Percentiles rank a stretch among this genome's conserved stretches.
phyloP scores from a whole-genome alignment of 371 early-diverging fungal species.

The Mucor irregularis region DNA sequence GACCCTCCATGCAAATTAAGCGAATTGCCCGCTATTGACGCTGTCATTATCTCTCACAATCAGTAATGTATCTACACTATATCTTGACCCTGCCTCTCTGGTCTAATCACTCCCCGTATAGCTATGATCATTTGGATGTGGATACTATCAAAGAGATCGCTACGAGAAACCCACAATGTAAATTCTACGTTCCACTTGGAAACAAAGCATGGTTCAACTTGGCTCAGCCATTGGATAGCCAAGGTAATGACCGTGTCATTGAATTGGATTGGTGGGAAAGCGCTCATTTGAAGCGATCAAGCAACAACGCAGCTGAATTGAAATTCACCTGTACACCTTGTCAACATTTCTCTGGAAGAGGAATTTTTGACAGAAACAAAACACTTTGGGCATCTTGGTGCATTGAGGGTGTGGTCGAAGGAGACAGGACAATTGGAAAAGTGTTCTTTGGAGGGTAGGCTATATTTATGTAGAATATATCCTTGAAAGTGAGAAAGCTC shows the following conservation, averaged over 20 bases:
- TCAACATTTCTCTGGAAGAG: constrained; percentile 78
- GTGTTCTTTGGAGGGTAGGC: constrained; percentile 70
- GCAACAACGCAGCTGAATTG: constrained; percentile 10
- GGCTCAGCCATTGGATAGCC: constrained; percentile 18
- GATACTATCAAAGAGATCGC: constrained; percentile 53
- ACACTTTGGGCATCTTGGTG: constrained; percentile 82
- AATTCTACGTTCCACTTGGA: constrained; percentile 76
- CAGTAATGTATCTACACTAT: too few species aligned
- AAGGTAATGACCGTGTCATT: constrained; percentile 45
- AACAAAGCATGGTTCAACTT: constrained; percentile 65
- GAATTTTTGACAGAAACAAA: constrained; percentile 60
- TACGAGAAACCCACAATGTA: constrained; percentile 39
- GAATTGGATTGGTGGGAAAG: constrained; percentile 85
- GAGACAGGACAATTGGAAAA: constrained; percentile 29
- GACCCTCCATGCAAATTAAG: constrained; percentile 66
- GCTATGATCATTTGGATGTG: constrained; percentile 77
- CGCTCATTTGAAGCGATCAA: constrained; percentile 37
- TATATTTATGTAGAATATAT: background rate
- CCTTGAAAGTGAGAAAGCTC: background rate
- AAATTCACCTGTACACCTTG: constrained; percentile 69
- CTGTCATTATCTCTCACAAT: constrained; percentile 75
- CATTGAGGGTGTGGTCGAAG: constrained; percentile 40
- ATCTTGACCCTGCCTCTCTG: too few species aligned
- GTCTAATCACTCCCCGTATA: too few species aligned
- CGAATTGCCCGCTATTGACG: constrained; percentile 68